phyloP scores from a whole-genome alignment of 768 basidiomycete genomes.

The Boletus rex-veris region DNA sequence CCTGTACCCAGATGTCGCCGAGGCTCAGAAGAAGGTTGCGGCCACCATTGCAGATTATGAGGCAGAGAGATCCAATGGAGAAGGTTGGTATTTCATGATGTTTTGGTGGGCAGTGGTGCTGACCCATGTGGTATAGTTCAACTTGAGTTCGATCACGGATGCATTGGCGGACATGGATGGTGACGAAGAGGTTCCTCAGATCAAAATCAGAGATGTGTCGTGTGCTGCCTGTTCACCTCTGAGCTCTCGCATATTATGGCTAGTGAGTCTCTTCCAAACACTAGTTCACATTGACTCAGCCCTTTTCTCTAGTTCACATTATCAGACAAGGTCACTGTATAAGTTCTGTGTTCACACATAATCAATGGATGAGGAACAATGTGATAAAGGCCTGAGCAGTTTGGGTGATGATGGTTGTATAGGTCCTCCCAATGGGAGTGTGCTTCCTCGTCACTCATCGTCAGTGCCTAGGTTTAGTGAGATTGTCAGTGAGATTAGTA shows the following conservation, averaged over 20 bases:
- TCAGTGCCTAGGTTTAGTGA: too few species aligned
- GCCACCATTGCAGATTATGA: conserved; percentile 57
- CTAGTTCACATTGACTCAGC: neutral
- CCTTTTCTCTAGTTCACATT: conserved; percentile 72
- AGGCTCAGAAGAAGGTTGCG: conserved; percentile 79
- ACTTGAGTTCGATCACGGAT: conserved; percentile 73
- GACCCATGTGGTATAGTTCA: conserved; percentile 51
- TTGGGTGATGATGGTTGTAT: too few species aligned
- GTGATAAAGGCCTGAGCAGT: too few species aligned
- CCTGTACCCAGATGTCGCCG: conserved; percentile 81
- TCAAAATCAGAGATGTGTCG: conserved; percentile 98
- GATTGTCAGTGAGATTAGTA: too few species aligned
- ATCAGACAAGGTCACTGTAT: conserved; percentile 98
- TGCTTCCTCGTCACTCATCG: too few species aligned
- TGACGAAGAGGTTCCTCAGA: conserved; percentile 93
- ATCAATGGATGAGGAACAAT: too few species aligned
- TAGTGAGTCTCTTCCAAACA: conserved; percentile 50
- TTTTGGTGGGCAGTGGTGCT: neutral
- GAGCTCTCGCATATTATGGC: conserved; percentile 97
- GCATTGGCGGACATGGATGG: conserved; percentile 91
- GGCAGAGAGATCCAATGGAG: conserved; percentile 85
- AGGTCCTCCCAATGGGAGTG: too few species aligned
- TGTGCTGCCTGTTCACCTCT: conserved; percentile 97
- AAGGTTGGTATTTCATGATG: conserved; percentile 50
- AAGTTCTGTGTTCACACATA: too few species aligned